Evolutionary conservation across 306 rosid species (phyloP), one percentile per base, ranked within the genome.

Genomic region (Malus sieversii): DNA sequence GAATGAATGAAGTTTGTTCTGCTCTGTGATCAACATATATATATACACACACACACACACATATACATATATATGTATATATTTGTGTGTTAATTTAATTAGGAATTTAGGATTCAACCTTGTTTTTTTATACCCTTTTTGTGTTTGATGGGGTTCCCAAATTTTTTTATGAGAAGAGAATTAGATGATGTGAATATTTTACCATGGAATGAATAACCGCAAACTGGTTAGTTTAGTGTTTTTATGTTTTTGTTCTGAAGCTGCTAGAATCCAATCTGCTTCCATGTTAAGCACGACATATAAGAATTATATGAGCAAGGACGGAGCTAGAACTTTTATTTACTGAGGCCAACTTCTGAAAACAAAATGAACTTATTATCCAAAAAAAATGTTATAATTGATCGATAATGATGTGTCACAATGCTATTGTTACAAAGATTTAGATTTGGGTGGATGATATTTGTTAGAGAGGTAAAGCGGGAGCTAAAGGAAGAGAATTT

Each of bases 11-110:
- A 19, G n/a, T 32, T 55, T 20, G 20, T 42, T 71, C 32, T 71
- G 75, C 32, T 66, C 52, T 27, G 33, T 72, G 45, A 40, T 42
- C 45, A 42, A 42, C 3, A 42, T 2, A 40, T 0, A 35, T 0
- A 38, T 1, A 38, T 1, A 38, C 0, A 38, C 0, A 38, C 2
- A 40, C 1, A 40, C 1, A 40, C 2, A 40, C 1, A 40, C 2
- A 35, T 1, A 35, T 6, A 35, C 0, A 40, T 40, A 40, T 8
- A 42, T 42, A 42, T 42, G 12, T 42, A 42, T 4, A 52, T 52
- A 19, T 52, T 5, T 68, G 8, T 66, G 3, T 42, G 68, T 35
- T 5, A 20, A 6, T 64, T 73, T 48, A 19, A n/a, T 51, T 51
- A 57, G 42, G 62, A 15, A 51, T 29, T 18, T 52, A 51, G 29